A percentile compares a stretch with the other conserved stretches of the same genome.
Conservation (phyloP, 2,329 filamentous ascomycete genomes). For the Aurifilum marmelostoma region DNA sequence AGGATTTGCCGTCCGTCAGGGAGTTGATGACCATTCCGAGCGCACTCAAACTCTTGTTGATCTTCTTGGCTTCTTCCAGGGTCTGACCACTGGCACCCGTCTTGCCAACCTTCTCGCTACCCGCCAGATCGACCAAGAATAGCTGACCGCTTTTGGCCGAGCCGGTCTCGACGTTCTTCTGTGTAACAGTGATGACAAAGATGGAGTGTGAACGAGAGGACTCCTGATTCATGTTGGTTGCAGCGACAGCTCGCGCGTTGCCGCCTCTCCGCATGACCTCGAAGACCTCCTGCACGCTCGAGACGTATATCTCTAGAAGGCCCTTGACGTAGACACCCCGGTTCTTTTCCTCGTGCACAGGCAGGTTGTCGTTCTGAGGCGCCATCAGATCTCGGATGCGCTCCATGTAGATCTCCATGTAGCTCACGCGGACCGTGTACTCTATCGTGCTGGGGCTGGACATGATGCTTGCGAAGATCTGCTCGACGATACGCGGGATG, state of each 20-base stretch:
- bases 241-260: conserved; percentile 84
- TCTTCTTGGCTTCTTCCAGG: conserved; percentile 98
- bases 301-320: conserved; percentile 91
- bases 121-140: conserved; percentile 96
- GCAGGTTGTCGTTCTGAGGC: conserved; percentile 93
- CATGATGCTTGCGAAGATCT: conserved; percentile 95
- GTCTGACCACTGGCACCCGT: conserved; percentile 97
- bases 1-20: conserved; percentile 94
- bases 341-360: conserved; percentile 97
- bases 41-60: conserved; percentile 99
- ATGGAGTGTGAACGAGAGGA: conserved; percentile 98
- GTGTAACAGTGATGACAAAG: conserved; percentile 93
- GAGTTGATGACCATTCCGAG: conserved; percentile 99
- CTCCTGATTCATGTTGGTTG: conserved; percentile 99
- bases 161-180: conserved; percentile 96
- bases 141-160: conserved; percentile 95
- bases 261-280: conserved; percentile 95
- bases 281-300: conserved; percentile 93
- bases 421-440: conserved; percentile 97
- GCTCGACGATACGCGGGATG: conserved; percentile 94
- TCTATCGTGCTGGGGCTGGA: conserved; percentile 91
- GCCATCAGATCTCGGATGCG: conserved; percentile 90
- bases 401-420: conserved; percentile 99
- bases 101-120: conserved; percentile 98
- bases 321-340: conserved; percentile 96